Percentiles rank a stretch among this genome's conserved stretches.
Evolutionary conservation across 345 rosid genomes (phyloP).

Genomic region (Citrus cavaleriei): DNA sequence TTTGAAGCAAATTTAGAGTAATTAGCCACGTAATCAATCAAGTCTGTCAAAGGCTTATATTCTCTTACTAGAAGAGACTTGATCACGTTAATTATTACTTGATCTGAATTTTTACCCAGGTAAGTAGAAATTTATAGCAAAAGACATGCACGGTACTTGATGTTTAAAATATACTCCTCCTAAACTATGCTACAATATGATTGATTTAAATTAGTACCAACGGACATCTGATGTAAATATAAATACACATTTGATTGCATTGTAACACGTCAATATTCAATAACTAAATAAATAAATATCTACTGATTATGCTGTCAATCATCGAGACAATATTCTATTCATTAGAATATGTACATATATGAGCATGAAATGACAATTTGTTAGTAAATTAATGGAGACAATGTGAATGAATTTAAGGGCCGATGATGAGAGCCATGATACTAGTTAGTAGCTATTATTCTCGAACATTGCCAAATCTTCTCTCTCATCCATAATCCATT

Average conservation of each 20-base stretch:
- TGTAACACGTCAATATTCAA: no score
- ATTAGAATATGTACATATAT: background rate
- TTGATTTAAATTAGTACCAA: no score
- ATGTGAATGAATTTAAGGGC: background rate
- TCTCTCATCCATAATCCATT: conserved; percentile 39
- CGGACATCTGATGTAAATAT: no score
- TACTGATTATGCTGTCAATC: conserved; percentile 2
- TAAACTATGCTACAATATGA: no score
- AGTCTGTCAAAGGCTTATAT: background rate
- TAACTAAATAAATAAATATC: background rate
- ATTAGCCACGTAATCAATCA: background rate
- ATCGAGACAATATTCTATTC: conserved; percentile 15
- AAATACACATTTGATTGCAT: no score
- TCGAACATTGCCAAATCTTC: conserved; percentile 4
- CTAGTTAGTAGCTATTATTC: background rate
- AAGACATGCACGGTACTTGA: background rate
- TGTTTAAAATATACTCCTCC: background rate
- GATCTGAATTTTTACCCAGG: background rate
- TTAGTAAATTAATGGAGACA: conserved; percentile 7
- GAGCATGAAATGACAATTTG: background rate
- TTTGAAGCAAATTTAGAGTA: background rate
- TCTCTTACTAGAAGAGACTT: background rate
- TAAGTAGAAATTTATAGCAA: background rate
- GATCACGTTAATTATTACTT: background rate
- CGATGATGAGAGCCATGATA: background rate